phyloP scores from a whole-genome alignment of 192 early-diverging fungal species.

The Piromyces sp. region DNA sequence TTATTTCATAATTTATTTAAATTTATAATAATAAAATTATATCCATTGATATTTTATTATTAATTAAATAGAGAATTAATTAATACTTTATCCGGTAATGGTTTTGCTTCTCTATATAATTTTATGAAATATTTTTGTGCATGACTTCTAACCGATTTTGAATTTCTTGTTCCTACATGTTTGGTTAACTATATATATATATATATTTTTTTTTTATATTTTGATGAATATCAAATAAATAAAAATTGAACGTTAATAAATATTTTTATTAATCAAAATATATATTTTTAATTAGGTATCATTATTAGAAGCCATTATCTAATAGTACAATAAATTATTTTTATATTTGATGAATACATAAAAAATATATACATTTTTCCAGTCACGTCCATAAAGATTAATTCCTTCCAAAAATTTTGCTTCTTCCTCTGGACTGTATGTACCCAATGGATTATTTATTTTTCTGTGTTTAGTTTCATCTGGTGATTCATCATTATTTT shows the following conservation, averaged over 20 bases:
- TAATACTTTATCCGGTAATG: conserved; percentile 61
- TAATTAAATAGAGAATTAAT: too few relatives aligned
- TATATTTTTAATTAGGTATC: too few relatives aligned
- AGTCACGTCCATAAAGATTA: conserved; percentile 65
- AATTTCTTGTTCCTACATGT: conserved; percentile 58
- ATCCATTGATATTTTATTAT: too few relatives aligned
- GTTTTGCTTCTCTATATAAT: conserved; percentile 60
- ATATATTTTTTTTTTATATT: too few relatives aligned
- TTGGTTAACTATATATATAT: conserved; percentile 27
- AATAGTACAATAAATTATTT: too few relatives aligned
- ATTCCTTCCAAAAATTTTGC: conserved; percentile 53
- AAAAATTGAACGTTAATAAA: too few relatives aligned
- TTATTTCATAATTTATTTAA: too few relatives aligned
- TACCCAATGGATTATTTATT: conserved; percentile 33
- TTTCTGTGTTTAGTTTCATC: background rate
- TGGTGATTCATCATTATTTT: background rate
- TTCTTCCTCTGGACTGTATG: conserved; percentile 63
- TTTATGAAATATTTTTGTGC: conserved; percentile 89
- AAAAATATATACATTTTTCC: conserved; percentile 36
- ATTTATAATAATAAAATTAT: background rate
- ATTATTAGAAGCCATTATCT: too few relatives aligned
- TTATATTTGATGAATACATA: too few relatives aligned
- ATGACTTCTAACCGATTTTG: conserved; percentile 71
- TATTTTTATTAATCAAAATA: too few relatives aligned
- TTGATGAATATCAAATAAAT: too few relatives aligned